phyloP scores from a whole-genome alignment of 2,329 filamentous ascomycete genomes.

The Aspergillus terreus region DNA sequence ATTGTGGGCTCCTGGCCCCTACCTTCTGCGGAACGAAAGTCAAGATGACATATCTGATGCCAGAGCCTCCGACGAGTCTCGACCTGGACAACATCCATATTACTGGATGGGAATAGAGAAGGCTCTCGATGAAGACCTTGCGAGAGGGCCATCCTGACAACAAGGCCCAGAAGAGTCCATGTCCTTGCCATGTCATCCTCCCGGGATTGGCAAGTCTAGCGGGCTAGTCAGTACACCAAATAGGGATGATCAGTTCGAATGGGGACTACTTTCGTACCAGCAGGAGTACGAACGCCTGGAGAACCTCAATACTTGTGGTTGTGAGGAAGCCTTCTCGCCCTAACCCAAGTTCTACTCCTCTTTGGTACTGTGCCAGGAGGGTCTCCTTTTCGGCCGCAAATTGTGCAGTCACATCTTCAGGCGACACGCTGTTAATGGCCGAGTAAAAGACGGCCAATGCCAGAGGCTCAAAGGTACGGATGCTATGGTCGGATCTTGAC shows the following conservation, averaged over 20 bases:
- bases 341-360: conserved; percentile 3
- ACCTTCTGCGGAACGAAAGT: conserved; percentile 9
- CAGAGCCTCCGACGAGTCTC: conserved; percentile 9
- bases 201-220: conserved; percentile 9
- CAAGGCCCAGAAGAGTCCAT: conserved; percentile 10
- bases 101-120: conserved; percentile 9
- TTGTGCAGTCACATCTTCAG: neutral
- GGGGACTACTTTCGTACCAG: neutral
- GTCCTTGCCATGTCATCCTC: conserved; percentile 12
- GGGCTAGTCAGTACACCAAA: too few species aligned
- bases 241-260: too few species aligned
- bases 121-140: conserved; percentile 12
- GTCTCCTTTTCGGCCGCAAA: conserved; percentile 1
- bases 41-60: conserved; percentile 12
- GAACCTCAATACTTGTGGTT: conserved; percentile 3
- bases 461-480: conserved; percentile 4
- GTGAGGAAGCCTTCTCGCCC: conserved; percentile 4
- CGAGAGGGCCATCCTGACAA: conserved; percentile 9
- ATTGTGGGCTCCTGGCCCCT: conserved; percentile 12
- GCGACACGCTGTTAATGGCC: conserved; percentile 2
- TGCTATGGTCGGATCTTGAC: neutral
- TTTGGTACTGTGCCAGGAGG: conserved; percentile 2
- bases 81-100: conserved; percentile 10
- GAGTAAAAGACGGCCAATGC: conserved; percentile 6
- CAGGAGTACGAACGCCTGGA: conserved; percentile 5